These are phyloP conservation scores for Aspergillus uvarum DNA, from an alignment of 2,329 filamentous ascomycete species.

Conservation along the genomic window DNA sequence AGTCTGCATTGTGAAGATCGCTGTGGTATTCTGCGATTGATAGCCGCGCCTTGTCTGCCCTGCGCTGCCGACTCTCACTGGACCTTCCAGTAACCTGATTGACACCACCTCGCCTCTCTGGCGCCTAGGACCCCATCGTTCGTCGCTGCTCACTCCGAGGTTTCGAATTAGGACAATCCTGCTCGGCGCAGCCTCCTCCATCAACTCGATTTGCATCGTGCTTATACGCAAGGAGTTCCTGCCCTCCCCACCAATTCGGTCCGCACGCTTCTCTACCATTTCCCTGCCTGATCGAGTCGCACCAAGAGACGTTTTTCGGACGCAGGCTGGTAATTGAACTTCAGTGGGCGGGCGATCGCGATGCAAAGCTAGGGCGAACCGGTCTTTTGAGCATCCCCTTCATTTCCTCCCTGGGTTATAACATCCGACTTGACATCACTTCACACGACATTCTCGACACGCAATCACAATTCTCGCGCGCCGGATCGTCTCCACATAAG, in stretches of 20 bases:
- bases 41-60: slow-evolving; percentile 14
- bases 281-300: slow-evolving; percentile 7
- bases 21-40: slow-evolving; percentile 11
- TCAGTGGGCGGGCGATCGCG: slow-evolving; percentile 30
- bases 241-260: slow-evolving; percentile 16
- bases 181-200: slow-evolving; percentile 8
- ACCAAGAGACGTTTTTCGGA: slow-evolving; percentile 2
- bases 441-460: slow-evolving; percentile 14
- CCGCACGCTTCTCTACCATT: slow-evolving; percentile 15
- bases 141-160: slow-evolving; percentile 2
- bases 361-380: slow-evolving; percentile 36
- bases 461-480: slow-evolving; percentile 15
- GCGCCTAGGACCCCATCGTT: slow-evolving; percentile 12
- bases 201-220: slow-evolving; percentile 15
- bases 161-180: slow-evolving; percentile 1
- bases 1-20: slow-evolving; percentile 4
- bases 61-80: slow-evolving; percentile 7
- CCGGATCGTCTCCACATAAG: slow-evolving; percentile 8
- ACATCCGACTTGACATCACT: slow-evolving; percentile 22
- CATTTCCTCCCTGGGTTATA: slow-evolving; percentile 15
- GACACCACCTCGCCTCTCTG: slow-evolving; percentile 13
- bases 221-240: slow-evolving; percentile 25
- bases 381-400: slow-evolving; percentile 26
- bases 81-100: slow-evolving; percentile 6
- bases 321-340: slow-evolving; percentile 7